Evolutionary conservation across 768 basidiomycete genomes (phyloP).

Genomic region (Rhodotorula sphaerocarpa): DNA sequence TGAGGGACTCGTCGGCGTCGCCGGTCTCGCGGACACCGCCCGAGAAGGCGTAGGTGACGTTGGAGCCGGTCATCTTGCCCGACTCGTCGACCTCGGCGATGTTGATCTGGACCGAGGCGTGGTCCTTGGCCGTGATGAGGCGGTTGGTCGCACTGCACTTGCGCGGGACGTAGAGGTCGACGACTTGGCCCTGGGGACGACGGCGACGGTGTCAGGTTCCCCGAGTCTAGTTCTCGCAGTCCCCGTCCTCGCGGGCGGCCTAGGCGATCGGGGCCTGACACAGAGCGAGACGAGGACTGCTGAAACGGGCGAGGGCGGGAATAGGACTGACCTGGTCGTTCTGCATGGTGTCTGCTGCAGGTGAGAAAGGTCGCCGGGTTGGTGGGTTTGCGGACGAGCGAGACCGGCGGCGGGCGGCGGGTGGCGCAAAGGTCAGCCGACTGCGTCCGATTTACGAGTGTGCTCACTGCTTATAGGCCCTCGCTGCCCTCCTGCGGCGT

Average conservation of each 20-base stretch:
- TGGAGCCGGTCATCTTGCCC: conserved; percentile 54
- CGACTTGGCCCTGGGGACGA: conserved; percentile 72
- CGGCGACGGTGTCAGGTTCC: neutral
- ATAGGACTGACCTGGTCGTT: conserved; percentile 35
- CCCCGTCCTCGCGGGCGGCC: too few species aligned
- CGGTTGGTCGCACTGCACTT: conserved; percentile 70
- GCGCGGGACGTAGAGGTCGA: conserved; percentile 99
- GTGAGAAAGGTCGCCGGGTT: neutral
- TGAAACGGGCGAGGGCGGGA: too few species aligned
- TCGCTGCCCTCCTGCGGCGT: neutral
- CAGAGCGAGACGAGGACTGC: too few species aligned
- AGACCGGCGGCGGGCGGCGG: neutral
- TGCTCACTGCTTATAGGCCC: neutral
- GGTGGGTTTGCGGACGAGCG: neutral
- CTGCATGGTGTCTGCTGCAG: conserved; percentile 31
- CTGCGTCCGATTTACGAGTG: neutral
- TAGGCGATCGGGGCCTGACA: neutral
- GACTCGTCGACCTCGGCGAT: conserved; percentile 86
- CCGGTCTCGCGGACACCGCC: conserved; percentile 89
- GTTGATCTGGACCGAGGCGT: conserved; percentile 95
- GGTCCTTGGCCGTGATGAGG: conserved; percentile 96
- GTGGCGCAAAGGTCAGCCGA: neutral
- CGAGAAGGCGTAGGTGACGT: conserved; percentile 85
- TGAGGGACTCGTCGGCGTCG: conserved; percentile 92
- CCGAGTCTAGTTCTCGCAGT: neutral